Conservation (phyloP, 148 eudicot species). For the Fagopyrum homotropicum region DNA sequence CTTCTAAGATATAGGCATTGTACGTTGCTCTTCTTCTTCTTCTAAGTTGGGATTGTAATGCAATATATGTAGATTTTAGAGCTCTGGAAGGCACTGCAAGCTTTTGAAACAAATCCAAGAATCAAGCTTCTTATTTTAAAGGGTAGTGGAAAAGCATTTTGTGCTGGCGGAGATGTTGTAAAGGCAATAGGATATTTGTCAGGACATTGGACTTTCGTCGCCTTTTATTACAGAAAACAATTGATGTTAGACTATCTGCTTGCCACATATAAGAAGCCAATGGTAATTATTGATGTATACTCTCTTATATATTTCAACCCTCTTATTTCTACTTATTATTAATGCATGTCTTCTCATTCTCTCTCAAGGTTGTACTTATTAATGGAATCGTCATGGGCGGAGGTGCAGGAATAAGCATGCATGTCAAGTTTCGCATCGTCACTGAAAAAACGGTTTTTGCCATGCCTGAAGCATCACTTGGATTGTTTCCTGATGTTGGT, state of each 20-base stretch:
- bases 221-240: conserved; percentile 22
- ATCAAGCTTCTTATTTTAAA: conserved; percentile 14
- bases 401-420: conserved; percentile 27
- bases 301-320: not conserved
- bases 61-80: not conserved
- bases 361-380: conserved; percentile 16
- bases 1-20: no score
- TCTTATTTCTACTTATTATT: not conserved
- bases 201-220: conserved; percentile 30
- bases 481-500: conserved; percentile 39
- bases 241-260: conserved; percentile 25
- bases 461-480: conserved; percentile 39
- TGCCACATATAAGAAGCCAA: conserved; percentile 22
- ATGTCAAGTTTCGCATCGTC: conserved; percentile 18
- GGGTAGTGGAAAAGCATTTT: conserved; percentile 36
- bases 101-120: not conserved
- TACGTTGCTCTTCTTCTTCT: no score
- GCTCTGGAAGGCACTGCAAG: not conserved
- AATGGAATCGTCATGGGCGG: conserved; percentile 25
- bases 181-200: not conserved
- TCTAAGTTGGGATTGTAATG: no score
- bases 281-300: conserved; percentile 5
- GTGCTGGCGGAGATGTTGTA: conserved; percentile 32
- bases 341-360: no score
- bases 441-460: conserved; percentile 33